These are phyloP conservation scores for Prunus yedoensis DNA, from an alignment of 331 rosid species.

Conservation along the genomic window DNA sequence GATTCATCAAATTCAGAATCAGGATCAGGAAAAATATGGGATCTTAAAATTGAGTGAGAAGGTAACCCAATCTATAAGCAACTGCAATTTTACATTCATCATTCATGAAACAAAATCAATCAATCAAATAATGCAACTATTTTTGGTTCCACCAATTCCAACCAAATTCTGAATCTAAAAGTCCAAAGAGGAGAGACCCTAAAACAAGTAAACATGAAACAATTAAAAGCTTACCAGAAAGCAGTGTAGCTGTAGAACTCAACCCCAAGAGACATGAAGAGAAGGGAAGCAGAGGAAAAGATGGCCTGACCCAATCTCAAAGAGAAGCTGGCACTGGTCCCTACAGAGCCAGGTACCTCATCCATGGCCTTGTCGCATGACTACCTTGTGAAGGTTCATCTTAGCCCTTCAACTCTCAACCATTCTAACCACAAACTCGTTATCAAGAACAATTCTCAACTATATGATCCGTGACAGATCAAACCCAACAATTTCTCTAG, in stretches of 20 bases:
- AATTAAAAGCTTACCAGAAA: constrained; percentile 58
- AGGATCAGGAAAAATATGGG: background rate
- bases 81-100: background rate
- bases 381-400: constrained; percentile 37
- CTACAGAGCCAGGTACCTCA: constrained; percentile 70
- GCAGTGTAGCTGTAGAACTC: constrained; percentile 87
- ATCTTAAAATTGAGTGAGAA: background rate
- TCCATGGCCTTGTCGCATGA: constrained; percentile 48
- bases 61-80: background rate
- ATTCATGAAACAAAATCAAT: background rate
- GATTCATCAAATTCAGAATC: constrained; percentile 2
- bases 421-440: constrained; percentile 13
- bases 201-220: background rate
- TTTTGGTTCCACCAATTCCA: background rate
- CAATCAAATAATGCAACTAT: background rate
- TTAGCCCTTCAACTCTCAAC: constrained; percentile 33
- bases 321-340: constrained; percentile 69
- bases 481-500: background rate
- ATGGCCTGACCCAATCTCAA: constrained; percentile 76
- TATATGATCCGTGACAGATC: background rate
- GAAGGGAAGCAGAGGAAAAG: constrained; percentile 77
- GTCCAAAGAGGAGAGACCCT: background rate
- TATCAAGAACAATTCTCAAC: background rate
- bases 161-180: background rate
- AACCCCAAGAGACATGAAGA: constrained; percentile 82